Base-by-base conservation (phyloP, 768 basidiomycete genomes). In the Trametes elegans region DNA sequence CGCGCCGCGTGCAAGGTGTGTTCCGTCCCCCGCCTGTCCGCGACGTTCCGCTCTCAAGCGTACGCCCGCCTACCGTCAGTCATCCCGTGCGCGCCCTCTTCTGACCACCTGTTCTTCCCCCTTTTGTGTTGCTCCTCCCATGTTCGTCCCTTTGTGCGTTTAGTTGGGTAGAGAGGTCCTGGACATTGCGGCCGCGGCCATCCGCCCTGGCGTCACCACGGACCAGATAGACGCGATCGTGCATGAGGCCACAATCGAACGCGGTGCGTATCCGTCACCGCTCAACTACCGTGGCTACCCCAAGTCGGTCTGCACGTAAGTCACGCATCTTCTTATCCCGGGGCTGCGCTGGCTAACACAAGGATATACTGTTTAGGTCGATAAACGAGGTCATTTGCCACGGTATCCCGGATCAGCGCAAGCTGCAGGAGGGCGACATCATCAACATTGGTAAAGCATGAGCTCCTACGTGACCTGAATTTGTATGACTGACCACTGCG, bases 331-430 rank as follows among this genome's bases (percentile, higher is more conserved):
- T 59, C 32, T 35, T 45, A 14, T 41, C 35, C 18, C 10, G 28
- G 5, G 7, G 19, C 34, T 32, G 26, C 28, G 41, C 5, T 27
- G 11, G 5, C 7, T 41, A 18, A 5, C 14, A 9, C 28, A 31
- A 19, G 26, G 40, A 23, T 11, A 40, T 35, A 18, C 19, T 48
- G 39, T 24, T 10, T n/a, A 90, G 91, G 19, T 94, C 93, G 36
- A 73, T 98, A 21, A 99, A 99, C 70, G 96, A 98, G 71, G 88
- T 82, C 46, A 95, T 99, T 64, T 98, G 97, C 70, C 97, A 99
- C 70, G 97, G 96, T 53, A 95, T 96, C 58, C 94, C 95, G 32
- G 93, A 96, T 74, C 79, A 88, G 66, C 75, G 90, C 58, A 87
- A 84, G 64, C 71, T 94, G 60, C 79, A 79, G 64, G 92, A 98